These are phyloP conservation scores for Verticillium nubilum DNA, from an alignment of 2,329 filamentous ascomycete genomes.

Conservation along the genomic window DNA sequence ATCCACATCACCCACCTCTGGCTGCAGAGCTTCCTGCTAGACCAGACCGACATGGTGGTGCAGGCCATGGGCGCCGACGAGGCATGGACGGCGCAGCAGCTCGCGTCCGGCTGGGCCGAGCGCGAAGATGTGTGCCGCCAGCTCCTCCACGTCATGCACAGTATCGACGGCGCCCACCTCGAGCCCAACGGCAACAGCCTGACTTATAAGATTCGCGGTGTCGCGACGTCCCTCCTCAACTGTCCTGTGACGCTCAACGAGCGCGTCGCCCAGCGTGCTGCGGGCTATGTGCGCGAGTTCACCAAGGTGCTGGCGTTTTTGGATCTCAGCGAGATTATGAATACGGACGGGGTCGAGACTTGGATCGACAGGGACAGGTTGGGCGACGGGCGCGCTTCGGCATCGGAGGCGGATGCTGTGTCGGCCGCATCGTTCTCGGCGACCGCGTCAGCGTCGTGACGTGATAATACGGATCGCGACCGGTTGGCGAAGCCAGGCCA, in stretches of 20 bases:
- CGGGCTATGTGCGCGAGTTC: conserved; percentile 23
- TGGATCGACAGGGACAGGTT: conserved; percentile 20
- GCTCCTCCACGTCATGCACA: conserved; percentile 28
- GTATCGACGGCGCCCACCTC: conserved; percentile 21
- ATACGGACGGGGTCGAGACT: conserved; percentile 21
- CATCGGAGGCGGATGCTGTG: too few species aligned
- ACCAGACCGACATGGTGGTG: conserved; percentile 22
- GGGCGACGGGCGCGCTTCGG: not conserved
- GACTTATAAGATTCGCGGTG: conserved; percentile 27
- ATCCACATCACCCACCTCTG: conserved; percentile 30
- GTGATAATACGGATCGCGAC: too few species aligned
- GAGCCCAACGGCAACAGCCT: conserved; percentile 29
- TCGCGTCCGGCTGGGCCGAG: conserved; percentile 22
- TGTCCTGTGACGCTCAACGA: conserved; percentile 23
- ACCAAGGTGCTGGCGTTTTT: conserved; percentile 20
- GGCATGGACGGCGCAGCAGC: not conserved
- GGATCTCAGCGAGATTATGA: conserved; percentile 24
- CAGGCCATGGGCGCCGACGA: not conserved
- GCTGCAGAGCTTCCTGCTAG: conserved; percentile 27
- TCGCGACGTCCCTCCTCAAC: conserved; percentile 24
- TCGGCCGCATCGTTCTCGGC: too few species aligned
- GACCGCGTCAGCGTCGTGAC: too few species aligned
- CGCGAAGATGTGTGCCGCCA: conserved; percentile 30
- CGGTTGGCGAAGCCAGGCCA: too few species aligned
- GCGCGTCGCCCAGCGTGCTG: conserved; percentile 16